Percentiles rank a stretch among this genome's conserved stretches.
Conservation (phyloP, 352 stramenopile species). For the Phytopythium litorale region DNA sequence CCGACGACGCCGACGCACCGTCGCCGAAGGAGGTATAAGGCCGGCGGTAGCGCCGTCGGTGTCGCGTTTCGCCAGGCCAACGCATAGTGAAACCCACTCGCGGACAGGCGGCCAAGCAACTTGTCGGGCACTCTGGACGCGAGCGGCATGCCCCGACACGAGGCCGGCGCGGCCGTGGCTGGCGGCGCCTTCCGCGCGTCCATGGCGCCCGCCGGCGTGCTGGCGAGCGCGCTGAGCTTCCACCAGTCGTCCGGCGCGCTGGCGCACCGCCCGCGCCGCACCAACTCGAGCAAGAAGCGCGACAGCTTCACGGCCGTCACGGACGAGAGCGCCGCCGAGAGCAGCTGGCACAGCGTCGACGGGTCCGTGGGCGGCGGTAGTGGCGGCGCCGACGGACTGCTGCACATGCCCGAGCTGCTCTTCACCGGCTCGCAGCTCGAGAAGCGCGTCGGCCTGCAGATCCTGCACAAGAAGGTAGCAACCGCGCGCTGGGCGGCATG, state of each 20-base stretch:
- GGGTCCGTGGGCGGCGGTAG: conserved; percentile 13
- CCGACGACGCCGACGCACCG: background rate
- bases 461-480: conserved; percentile 48
- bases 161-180: background rate
- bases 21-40: conserved; percentile 1
- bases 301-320: conserved; percentile 8
- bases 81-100: background rate
- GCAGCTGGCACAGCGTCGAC: conserved; percentile 12
- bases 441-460: conserved; percentile 31
- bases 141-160: conserved; percentile 3
- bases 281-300: conserved; percentile 5
- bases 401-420: conserved; percentile 39
- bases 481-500: too few relatives aligned
- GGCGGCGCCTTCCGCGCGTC: conserved; percentile 7
- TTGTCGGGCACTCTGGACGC: background rate
- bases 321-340: conserved; percentile 7
- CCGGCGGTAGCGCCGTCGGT: background rate
- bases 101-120: background rate
- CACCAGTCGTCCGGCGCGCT: background rate
- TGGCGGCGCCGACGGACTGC: conserved; percentile 8
- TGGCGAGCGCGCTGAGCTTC: conserved; percentile 9
- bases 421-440: conserved; percentile 43
- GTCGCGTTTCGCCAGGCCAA: background rate
- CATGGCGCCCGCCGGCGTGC: background rate
- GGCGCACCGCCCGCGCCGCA: conserved; percentile 5